These are phyloP conservation scores for Rubroboletus satanas DNA, from an alignment of 768 basidiomycete species.

Conservation along the genomic window DNA sequence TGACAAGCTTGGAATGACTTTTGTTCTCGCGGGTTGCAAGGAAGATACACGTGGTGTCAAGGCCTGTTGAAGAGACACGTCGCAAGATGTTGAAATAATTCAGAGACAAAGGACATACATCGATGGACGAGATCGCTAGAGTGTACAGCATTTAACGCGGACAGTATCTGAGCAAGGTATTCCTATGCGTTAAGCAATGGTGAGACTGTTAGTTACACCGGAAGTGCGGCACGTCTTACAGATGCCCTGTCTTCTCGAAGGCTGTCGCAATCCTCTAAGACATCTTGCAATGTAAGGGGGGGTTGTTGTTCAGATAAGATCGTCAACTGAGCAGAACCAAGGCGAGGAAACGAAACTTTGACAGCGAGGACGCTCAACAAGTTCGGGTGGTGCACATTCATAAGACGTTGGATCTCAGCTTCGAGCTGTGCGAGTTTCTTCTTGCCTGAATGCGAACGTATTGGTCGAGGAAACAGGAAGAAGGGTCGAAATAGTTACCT, in stretches of 20 bases:
- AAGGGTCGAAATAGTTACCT: conserved; percentile 34
- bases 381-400: conserved; percentile 57
- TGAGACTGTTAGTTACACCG: not conserved
- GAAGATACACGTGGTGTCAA: conserved; percentile 57
- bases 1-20: conserved; percentile 60
- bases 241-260: conserved; percentile 69
- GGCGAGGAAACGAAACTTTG: conserved; percentile 53
- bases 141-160: conserved; percentile 66
- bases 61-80: conserved; percentile 36
- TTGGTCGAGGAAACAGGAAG: not conserved
- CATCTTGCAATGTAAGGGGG: conserved; percentile 60
- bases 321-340: conserved; percentile 50
- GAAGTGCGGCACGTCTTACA: conserved; percentile 37
- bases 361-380: conserved; percentile 65
- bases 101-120: conserved; percentile 35
- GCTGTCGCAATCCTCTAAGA: conserved; percentile 73
- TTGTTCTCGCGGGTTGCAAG: conserved; percentile 50
- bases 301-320: conserved; percentile 74
- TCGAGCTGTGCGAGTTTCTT: conserved; percentile 70
- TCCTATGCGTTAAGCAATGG: conserved; percentile 43
- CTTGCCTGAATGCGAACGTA: conserved; percentile 37
- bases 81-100: not conserved
- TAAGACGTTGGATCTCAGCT: conserved; percentile 59
- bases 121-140: conserved; percentile 65
- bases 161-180: conserved; percentile 69